phyloP scores from a whole-genome alignment of 1,284 basidiomycete species.

The Heimioporus retisporus region DNA sequence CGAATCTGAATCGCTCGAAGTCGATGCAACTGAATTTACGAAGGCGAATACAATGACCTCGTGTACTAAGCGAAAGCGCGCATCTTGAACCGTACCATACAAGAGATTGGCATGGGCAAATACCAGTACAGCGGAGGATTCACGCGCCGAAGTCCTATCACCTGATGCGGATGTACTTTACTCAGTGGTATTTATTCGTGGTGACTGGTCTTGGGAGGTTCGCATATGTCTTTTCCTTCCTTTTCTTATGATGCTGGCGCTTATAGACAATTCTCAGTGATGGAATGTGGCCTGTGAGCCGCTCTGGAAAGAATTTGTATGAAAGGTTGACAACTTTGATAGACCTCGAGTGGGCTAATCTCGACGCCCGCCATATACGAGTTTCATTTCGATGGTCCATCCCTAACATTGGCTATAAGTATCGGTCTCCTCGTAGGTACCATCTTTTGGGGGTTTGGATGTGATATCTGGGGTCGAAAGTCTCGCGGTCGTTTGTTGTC shows the following conservation, averaged over 20 bases:
- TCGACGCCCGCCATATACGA: slow-evolving; percentile 67
- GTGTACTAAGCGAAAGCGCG: slow-evolving; percentile 67
- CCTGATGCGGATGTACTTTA: not conserved
- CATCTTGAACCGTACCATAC: slow-evolving; percentile 65
- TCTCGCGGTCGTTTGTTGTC: slow-evolving; percentile 35
- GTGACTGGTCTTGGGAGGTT: slow-evolving; percentile 80
- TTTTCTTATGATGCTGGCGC: not conserved
- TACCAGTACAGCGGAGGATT: slow-evolving; percentile 60
- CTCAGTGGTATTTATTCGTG: slow-evolving; percentile 66
- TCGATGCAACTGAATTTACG: slow-evolving; percentile 45
- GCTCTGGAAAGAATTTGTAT: slow-evolving; percentile 1
- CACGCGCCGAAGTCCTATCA: no score
- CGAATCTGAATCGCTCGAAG: not conserved
- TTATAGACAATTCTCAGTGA: slow-evolving; percentile 43
- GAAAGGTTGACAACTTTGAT: not conserved
- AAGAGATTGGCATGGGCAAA: slow-evolving; percentile 74
- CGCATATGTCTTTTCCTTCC: slow-evolving; percentile 54
- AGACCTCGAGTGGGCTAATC: slow-evolving; percentile 67
- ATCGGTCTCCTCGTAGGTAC: slow-evolving; percentile 74
- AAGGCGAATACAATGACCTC: slow-evolving; percentile 60
- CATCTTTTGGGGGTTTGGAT: slow-evolving; percentile 72
- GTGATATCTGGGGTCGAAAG: slow-evolving; percentile 73
- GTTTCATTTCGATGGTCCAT: slow-evolving; percentile 64
- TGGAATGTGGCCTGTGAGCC: slow-evolving; percentile 59
- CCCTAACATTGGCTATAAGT: slow-evolving; percentile 67